These are phyloP conservation scores for Epicoccum sorghinum DNA, from an alignment of 2,329 filamentous ascomycete species.

Conservation along the genomic window DNA sequence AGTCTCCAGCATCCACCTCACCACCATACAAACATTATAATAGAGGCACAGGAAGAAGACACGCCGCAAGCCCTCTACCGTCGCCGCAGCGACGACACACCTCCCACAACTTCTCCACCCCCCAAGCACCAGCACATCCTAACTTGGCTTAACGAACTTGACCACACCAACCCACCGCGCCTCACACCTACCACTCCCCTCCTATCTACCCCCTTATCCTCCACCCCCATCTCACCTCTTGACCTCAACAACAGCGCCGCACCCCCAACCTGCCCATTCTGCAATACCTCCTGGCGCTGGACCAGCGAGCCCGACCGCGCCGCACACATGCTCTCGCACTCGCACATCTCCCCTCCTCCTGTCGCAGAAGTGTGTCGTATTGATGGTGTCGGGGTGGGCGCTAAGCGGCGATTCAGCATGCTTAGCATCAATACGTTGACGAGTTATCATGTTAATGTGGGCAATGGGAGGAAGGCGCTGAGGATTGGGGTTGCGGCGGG, in stretches of 20 bases:
- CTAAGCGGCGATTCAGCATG: not conserved
- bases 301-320: not conserved
- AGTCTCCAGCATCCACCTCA: too few relatives aligned
- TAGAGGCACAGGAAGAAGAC: too few relatives aligned
- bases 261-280: not conserved
- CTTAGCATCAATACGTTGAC: not conserved
- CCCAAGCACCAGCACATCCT: not conserved
- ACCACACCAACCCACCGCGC: not conserved
- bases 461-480: not conserved
- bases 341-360: not conserved
- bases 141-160: not conserved
- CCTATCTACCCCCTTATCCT: not conserved
- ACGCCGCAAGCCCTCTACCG: too few relatives aligned
- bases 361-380: not conserved
- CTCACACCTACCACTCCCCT: not conserved
- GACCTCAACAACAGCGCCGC: not conserved
- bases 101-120: too few relatives aligned
- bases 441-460: not conserved
- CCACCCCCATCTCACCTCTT: not conserved
- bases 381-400: not conserved
- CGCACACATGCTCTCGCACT: constrained; percentile 2
- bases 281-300: not conserved
- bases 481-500: not conserved
- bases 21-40: too few relatives aligned
- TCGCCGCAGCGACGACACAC: too few relatives aligned